These are phyloP conservation scores for Avicennia marina DNA, from an alignment of 257 asterid genomes.

Conservation along the genomic window DNA sequence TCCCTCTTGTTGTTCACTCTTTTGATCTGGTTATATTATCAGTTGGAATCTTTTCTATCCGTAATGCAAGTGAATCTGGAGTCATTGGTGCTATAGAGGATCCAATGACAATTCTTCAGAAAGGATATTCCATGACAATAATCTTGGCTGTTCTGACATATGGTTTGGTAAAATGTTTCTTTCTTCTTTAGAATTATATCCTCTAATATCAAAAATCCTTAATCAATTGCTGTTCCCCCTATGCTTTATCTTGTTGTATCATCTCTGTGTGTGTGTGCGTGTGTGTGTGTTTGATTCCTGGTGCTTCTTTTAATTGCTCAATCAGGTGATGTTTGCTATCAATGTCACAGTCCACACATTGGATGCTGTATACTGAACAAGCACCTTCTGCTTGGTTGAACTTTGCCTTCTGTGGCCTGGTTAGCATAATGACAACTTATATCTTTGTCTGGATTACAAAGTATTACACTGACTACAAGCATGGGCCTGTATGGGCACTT, in stretches of 20 bases:
- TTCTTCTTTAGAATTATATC: conserved; percentile 10
- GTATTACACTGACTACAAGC: conserved; percentile 96
- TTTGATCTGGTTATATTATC: conserved; percentile 94
- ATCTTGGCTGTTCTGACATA: conserved; percentile 83
- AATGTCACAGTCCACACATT: conserved; percentile 90
- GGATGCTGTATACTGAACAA: conserved; percentile 95
- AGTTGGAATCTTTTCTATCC: conserved; percentile 83
- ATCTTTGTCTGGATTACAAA: conserved; percentile 80
- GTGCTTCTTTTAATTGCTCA: conserved; percentile 22
- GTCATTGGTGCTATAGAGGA: conserved; percentile 70
- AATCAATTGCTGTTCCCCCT: conserved; percentile 8
- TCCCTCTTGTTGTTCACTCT: conserved; percentile 98
- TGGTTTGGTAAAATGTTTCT: conserved; percentile 75
- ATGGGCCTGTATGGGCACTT: conserved; percentile 89
- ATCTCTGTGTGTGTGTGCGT: too few relatives aligned
- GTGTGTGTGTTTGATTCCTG: not conserved
- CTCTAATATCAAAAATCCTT: not conserved
- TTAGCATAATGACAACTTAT: conserved; percentile 92
- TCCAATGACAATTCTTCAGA: conserved; percentile 93
- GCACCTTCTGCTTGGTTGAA: conserved; percentile 99
- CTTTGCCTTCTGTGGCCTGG: conserved; percentile 94
- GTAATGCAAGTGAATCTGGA: conserved; percentile 68
- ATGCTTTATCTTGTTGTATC: not conserved
- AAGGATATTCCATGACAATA: conserved; percentile 89
- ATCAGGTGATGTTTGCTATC: conserved; percentile 13